phyloP scores from a whole-genome alignment of 345 rosid species.

The Hypericum perforatum region DNA sequence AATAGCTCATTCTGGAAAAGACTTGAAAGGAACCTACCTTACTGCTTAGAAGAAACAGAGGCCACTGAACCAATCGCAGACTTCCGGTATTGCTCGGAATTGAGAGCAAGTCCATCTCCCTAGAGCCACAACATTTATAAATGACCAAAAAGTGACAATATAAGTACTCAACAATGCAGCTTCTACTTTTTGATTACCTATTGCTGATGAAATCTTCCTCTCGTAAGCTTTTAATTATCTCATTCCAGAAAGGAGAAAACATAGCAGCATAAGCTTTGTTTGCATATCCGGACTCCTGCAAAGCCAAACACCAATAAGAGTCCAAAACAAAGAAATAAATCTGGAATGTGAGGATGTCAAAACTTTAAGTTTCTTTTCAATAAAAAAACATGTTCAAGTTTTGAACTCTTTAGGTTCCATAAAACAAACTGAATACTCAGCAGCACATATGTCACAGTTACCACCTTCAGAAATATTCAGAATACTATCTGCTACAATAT shows the following conservation, averaged over 20 bases:
- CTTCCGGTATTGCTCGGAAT: constrained; percentile 93
- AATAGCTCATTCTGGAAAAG: no score
- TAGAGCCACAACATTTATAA: constrained; percentile 19
- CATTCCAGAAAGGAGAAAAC: constrained; percentile 99
- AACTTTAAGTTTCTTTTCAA: not conserved
- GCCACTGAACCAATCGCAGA: constrained; percentile 93
- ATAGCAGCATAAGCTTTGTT: constrained; percentile 73
- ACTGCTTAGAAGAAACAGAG: constrained; percentile 94
- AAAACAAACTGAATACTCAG: no score
- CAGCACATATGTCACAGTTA: no score
- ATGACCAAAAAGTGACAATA: not conserved
- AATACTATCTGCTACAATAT: no score
- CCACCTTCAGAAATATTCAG: no score
- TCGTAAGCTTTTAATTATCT: constrained; percentile 84
- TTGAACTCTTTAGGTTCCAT: no score
- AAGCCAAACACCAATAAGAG: constrained; percentile 6
- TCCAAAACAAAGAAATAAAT: not conserved
- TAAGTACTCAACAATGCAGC: constrained; percentile 10
- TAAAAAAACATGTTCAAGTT: not conserved
- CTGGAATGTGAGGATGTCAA: not conserved
- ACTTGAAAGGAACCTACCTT: constrained; percentile 37
- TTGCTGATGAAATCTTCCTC: constrained; percentile 94
- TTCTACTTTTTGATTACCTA: constrained; percentile 35
- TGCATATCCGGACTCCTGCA: constrained; percentile 55
- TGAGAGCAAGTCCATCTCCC: constrained; percentile 95